Evolutionary conservation across 2,329 filamentous ascomycete species (phyloP).

Genomic region (Triangularia verruculosa): DNA sequence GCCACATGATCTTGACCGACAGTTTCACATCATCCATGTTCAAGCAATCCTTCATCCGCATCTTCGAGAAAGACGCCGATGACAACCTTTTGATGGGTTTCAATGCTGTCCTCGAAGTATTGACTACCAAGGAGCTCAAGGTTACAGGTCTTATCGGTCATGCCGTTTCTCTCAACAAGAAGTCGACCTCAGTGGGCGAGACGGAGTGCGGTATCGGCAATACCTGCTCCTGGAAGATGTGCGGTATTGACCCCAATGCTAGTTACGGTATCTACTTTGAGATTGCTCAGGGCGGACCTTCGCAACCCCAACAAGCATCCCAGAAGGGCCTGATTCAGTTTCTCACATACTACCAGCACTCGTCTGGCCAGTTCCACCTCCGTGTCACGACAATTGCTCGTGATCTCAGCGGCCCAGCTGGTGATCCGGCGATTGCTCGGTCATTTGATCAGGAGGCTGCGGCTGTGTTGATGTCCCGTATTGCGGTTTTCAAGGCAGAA

Average conservation of each 20-base stretch:
- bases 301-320: slow-evolving; percentile 78
- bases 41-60: slow-evolving; percentile 94
- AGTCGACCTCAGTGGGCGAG: slow-evolving; percentile 93
- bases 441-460: slow-evolving; percentile 98
- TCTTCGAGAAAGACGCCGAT: slow-evolving; percentile 94
- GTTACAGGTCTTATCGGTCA: slow-evolving; percentile 97
- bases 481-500: slow-evolving; percentile 97
- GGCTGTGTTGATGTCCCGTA: slow-evolving; percentile 97
- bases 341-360: slow-evolving; percentile 97
- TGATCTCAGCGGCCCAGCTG: slow-evolving; percentile 87
- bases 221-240: slow-evolving; percentile 99
- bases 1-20: slow-evolving; percentile 97
- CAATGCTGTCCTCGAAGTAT: slow-evolving; percentile 90
- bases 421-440: slow-evolving; percentile 90
- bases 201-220: slow-evolving; percentile 98
- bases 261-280: slow-evolving; percentile 98
- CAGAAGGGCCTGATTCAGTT: slow-evolving; percentile 98
- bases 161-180: slow-evolving; percentile 95
- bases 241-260: slow-evolving; percentile 87
- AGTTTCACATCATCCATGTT: slow-evolving; percentile 99
- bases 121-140: slow-evolving; percentile 97
- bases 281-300: slow-evolving; percentile 87
- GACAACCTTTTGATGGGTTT: slow-evolving; percentile 98
- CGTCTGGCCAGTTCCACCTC: slow-evolving; percentile 92
- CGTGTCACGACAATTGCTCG: slow-evolving; percentile 91